phyloP scores from a whole-genome alignment of 1,284 basidiomycete genomes.

The Ustilago bromivora region DNA sequence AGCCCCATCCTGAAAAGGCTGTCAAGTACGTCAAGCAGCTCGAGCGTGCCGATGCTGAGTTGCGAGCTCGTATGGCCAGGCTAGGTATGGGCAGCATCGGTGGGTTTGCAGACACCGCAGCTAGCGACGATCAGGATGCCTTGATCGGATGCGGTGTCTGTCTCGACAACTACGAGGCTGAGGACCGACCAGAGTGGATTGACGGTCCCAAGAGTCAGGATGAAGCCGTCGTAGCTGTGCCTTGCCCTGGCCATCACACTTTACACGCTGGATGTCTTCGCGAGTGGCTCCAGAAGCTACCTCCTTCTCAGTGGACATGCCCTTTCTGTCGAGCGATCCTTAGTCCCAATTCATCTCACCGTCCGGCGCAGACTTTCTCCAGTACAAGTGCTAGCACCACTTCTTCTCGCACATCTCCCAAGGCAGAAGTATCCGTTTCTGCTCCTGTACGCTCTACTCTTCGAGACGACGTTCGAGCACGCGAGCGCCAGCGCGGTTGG shows the following conservation, averaged over 20 bases:
- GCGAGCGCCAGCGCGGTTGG: conserved; percentile 57
- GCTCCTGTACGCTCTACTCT: conserved; percentile 26
- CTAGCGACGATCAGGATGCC: conserved; percentile 19
- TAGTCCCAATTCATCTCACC: conserved; percentile 9
- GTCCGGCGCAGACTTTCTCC: neutral
- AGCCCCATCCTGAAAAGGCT: conserved; percentile 51
- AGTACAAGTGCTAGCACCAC: neutral
- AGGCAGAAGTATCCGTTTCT: conserved; percentile 1
- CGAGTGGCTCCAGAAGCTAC: conserved; percentile 59
- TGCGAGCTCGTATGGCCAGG: conserved; percentile 63
- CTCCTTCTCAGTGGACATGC: conserved; percentile 65
- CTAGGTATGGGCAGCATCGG: conserved; percentile 63
- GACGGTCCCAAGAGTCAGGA: conserved; percentile 56
- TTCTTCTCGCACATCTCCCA: conserved; percentile 5
- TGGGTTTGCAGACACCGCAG: conserved; percentile 25
- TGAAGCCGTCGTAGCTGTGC: conserved; percentile 62
- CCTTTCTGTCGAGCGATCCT: conserved; percentile 63
- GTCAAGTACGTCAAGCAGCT: conserved; percentile 54
- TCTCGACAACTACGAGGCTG: conserved; percentile 59
- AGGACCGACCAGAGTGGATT: conserved; percentile 62
- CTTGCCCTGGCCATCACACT: conserved; percentile 64
- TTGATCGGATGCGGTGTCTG: conserved; percentile 64
- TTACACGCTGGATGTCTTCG: conserved; percentile 60
- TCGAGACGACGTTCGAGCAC: conserved; percentile 55
- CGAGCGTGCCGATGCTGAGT: conserved; percentile 64